A percentile compares a stretch with the other conserved stretches of the same genome.
phyloP scores from a whole-genome alignment of 257 asterid genomes.

The Solanum appendiculatum region DNA sequence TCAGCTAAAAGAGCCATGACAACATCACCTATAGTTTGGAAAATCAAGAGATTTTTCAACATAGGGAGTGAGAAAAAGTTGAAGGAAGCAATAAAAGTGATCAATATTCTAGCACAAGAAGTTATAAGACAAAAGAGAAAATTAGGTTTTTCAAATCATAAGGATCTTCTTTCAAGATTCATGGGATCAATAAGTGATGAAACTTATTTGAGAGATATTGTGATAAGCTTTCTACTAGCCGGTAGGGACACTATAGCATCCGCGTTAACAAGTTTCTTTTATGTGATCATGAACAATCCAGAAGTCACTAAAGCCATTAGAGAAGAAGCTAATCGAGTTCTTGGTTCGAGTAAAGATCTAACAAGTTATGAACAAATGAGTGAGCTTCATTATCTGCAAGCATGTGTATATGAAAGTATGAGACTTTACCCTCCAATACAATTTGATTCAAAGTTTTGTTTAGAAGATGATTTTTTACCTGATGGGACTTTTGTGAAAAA shows the following conservation, averaged over 20 bases:
- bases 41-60: conserved; percentile 17
- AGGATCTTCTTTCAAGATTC: conserved; percentile 31
- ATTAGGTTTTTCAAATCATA: conserved; percentile 19
- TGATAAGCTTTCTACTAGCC: conserved; percentile 31
- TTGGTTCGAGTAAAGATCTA: not conserved
- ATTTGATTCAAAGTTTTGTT: conserved; percentile 34
- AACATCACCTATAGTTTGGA: conserved; percentile 28
- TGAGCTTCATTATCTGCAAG: conserved; percentile 26
- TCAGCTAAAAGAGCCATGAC: conserved; percentile 41
- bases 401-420: conserved; percentile 28
- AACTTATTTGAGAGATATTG: conserved; percentile 25
- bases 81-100: conserved; percentile 8
- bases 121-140: conserved; percentile 23
- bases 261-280: conserved; percentile 28
- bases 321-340: conserved; percentile 19
- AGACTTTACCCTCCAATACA: conserved; percentile 35
- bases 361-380: conserved; percentile 9
- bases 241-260: conserved; percentile 36
- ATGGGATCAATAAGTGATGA: conserved; percentile 27
- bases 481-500: conserved; percentile 25
- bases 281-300: conserved; percentile 21
- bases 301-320: conserved; percentile 13
- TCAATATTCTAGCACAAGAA: conserved; percentile 25
- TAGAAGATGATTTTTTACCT: conserved; percentile 19
- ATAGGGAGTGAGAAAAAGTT: conserved; percentile 29